These are phyloP conservation scores for Saccharomycopsis crataegensis DNA, from an alignment of 1,139 yeast species.

Conservation along the genomic window DNA sequence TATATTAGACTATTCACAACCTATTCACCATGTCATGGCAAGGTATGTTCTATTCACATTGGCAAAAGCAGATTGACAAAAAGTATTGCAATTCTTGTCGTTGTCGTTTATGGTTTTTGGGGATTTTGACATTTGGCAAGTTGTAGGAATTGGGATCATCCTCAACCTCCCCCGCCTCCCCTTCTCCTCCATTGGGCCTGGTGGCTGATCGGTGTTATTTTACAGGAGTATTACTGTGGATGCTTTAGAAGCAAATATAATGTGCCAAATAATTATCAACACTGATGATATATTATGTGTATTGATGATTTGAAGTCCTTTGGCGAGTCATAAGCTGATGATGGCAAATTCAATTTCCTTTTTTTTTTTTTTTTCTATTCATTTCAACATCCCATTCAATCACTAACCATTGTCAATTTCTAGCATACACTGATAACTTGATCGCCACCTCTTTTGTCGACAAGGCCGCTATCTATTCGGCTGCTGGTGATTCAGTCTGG, in stretches of 20 bases:
- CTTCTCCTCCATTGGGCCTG: background rate
- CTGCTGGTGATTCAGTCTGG: constrained; percentile 94
- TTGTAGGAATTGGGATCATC: background rate
- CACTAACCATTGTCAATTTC: constrained; percentile 1
- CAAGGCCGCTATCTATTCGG: constrained; percentile 86
- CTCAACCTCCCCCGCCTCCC: too few species aligned
- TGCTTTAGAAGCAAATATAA: too few species aligned
- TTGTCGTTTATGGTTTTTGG: background rate
- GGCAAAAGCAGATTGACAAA: too few species aligned
- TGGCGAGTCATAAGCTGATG: too few species aligned
- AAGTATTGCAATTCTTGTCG: background rate
- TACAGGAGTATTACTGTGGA: background rate
- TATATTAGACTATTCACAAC: background rate
- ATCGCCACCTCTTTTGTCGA: constrained; percentile 81
- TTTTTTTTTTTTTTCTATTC: background rate
- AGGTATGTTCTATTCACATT: too few species aligned
- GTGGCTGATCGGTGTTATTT: background rate
- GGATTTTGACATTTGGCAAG: background rate
- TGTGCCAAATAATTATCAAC: too few species aligned
- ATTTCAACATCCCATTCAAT: background rate
- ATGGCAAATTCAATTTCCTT: background rate
- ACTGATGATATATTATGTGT: too few species aligned
- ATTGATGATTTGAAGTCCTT: too few species aligned
- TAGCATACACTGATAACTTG: constrained; percentile 92
- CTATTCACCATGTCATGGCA: constrained; percentile 30